A percentile compares a stretch with the other conserved stretches of the same genome.
Conservation (phyloP, 176 grass and related monocot genomes). For the Rhynchospora pubera region DNA sequence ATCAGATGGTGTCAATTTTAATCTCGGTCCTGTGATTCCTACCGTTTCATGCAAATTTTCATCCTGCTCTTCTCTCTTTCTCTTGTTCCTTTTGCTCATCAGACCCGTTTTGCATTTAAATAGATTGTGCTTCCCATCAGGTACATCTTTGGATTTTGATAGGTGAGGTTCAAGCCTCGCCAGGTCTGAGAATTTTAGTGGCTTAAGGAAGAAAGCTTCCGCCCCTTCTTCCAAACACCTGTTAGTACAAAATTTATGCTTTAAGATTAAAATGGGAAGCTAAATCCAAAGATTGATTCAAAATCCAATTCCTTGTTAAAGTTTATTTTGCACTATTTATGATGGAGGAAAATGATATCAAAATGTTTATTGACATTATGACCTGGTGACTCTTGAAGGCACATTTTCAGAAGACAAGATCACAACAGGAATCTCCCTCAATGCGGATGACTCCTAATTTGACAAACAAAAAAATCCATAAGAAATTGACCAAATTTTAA, state of each 20-base stretch:
- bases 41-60: neutral
- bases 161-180: slow-evolving; percentile 25
- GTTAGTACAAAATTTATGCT: neutral
- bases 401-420: slow-evolving; percentile 40
- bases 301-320: neutral
- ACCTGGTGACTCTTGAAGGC: slow-evolving; percentile 38
- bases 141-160: slow-evolving; percentile 26
- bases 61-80: neutral
- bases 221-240: slow-evolving; percentile 40
- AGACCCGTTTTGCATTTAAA: neutral
- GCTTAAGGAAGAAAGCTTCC: slow-evolving; percentile 36
- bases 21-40: neutral
- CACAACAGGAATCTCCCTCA: slow-evolving; percentile 35
- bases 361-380: neutral
- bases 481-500: neutral
- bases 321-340: neutral
- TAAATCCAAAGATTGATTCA: neutral
- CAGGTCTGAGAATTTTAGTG: slow-evolving; percentile 28
- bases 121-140: neutral
- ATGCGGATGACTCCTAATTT: slow-evolving; percentile 22
- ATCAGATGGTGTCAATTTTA: neutral
- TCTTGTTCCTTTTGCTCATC: slow-evolving; percentile 1
- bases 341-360: neutral
- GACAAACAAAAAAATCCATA: neutral
- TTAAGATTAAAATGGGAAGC: neutral